Conservation (phyloP, 2,329 filamentous ascomycete species). For the Fusarium succisae region DNA sequence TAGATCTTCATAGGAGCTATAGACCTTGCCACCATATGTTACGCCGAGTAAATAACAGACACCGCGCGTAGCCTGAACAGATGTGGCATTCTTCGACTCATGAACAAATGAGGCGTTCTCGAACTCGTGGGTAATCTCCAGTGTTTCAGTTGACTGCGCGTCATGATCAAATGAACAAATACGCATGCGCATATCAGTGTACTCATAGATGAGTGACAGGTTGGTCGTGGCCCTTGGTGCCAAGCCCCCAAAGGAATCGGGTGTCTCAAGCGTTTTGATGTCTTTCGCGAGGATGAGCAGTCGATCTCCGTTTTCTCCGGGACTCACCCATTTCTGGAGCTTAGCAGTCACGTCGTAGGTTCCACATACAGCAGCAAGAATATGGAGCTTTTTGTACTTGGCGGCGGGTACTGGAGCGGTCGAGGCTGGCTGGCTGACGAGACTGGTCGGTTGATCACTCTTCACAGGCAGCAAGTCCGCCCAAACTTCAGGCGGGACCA, state of each 20-base stretch:
- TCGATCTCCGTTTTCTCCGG: not conserved
- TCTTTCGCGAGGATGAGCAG: not conserved
- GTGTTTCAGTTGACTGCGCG: not conserved
- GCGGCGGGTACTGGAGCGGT: rapidly evolving
- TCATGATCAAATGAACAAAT: not conserved
- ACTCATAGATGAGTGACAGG: not conserved
- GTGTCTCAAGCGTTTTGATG: not conserved
- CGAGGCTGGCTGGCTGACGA: rapidly evolving
- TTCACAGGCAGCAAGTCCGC: not conserved
- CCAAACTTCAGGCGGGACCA: not conserved
- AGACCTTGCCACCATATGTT: not conserved
- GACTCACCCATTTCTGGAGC: not conserved
- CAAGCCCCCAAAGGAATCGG: rapidly evolving
- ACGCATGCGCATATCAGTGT: not conserved
- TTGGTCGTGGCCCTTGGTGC: rapidly evolving
- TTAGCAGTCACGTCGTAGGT: not conserved
- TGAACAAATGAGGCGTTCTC: too few species aligned
- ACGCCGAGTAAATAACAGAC: not conserved
- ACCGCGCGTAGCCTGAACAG: rapidly evolving
- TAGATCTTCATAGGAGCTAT: not conserved
- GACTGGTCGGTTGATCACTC: not conserved
- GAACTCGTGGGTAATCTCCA: not conserved
- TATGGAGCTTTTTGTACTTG: not conserved
- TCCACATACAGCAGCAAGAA: not conserved
- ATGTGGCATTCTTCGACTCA: not conserved